Evolutionary conservation across 805 yeast genomes (phyloP), one percentile per base, ranked within the genome.

Genomic region (Jamesozyma hellenica): DNA sequence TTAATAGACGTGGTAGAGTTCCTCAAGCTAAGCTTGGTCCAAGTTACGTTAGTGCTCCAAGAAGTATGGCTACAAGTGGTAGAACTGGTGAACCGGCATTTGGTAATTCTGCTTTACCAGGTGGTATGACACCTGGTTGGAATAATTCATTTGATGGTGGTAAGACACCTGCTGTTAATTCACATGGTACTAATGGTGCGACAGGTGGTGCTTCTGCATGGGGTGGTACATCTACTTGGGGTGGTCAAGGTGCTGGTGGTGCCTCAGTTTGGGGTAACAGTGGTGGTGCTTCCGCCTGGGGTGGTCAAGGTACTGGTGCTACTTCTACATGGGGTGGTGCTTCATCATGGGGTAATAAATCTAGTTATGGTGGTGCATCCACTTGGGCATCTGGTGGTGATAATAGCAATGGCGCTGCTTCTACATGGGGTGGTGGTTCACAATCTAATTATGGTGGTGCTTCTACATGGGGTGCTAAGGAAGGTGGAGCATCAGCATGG

Each of bases 41-140:
- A 48, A 53, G 64, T 43, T 54, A 55, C 36, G 59, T 55, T 18
- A 55, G 61, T 43, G 58, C 55, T 12, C 63, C 56, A 49, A 55
- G 58, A 51, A 49, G 46, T 40, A 57, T 60, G 60, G 56, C 52
- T 16, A 48, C 56, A 8, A 62, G 60, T 29, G 63, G 60, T 28
- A 34, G 36, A 23, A 21, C 36, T 13, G 23, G 14, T 25, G 29
- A 34, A 25, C 36, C 28, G 14, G 48, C 53, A 14, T 49, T 43
- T 35, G 61, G 62, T 37, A 61, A 55, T 40, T 50, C 42, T 29
- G 58, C 49, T 27, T 55, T 65, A n/a, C 56, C 66, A 7, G 67
- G 68, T 29, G 64, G 75, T 35, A 70, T 67, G 48, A 64, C 74
- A 12, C 74, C 81, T 7, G 63, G 75, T 4, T 74, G 79, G 77